These are phyloP conservation scores for Aspergillus ustus DNA, from an alignment of 2,329 filamentous ascomycete genomes.

Conservation along the genomic window DNA sequence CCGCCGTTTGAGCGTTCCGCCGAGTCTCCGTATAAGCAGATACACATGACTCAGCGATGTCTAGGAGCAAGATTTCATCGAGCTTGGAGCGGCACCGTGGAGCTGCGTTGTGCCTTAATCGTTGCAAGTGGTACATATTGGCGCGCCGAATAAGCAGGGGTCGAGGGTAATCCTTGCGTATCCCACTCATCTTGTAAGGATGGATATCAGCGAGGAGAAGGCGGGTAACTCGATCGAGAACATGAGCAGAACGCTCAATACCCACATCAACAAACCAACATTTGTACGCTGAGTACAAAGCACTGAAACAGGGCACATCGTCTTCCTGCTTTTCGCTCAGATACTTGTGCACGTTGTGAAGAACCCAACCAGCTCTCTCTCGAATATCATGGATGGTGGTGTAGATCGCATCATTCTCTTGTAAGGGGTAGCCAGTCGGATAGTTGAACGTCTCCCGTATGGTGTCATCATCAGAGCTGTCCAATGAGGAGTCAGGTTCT, in stretches of 20 bases:
- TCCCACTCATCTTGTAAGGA: conserved; percentile 91
- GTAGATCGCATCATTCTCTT: conserved; percentile 68
- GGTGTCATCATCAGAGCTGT: conserved; percentile 61
- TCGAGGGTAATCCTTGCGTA: conserved; percentile 89
- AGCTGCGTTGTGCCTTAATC: conserved; percentile 90
- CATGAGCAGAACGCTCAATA: conserved; percentile 92
- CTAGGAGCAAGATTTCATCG: conserved; percentile 81
- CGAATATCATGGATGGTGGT: conserved; percentile 78
- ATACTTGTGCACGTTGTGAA: conserved; percentile 85
- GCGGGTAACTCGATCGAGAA: conserved; percentile 82
- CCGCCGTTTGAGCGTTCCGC: conserved; percentile 87
- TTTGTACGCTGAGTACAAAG: conserved; percentile 87
- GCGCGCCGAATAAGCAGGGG: conserved; percentile 90
- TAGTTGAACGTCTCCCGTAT: conserved; percentile 87
- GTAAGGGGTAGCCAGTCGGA: conserved; percentile 81
- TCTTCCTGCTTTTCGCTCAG: conserved; percentile 85
- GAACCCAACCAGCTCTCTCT: conserved; percentile 75
- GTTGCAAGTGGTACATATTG: conserved; percentile 90
- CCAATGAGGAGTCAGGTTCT: conserved; percentile 57
- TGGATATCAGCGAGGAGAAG: conserved; percentile 85
- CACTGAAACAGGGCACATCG: conserved; percentile 93
- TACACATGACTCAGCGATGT: conserved; percentile 86
- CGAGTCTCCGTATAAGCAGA: conserved; percentile 95
- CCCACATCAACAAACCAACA: conserved; percentile 98
- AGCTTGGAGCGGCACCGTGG: conserved; percentile 87